Percentiles rank a stretch among this genome's conserved stretches.
Conservation (phyloP, 2,329 filamentous ascomycete genomes). For the Xylariomycetidae sp. region DNA sequence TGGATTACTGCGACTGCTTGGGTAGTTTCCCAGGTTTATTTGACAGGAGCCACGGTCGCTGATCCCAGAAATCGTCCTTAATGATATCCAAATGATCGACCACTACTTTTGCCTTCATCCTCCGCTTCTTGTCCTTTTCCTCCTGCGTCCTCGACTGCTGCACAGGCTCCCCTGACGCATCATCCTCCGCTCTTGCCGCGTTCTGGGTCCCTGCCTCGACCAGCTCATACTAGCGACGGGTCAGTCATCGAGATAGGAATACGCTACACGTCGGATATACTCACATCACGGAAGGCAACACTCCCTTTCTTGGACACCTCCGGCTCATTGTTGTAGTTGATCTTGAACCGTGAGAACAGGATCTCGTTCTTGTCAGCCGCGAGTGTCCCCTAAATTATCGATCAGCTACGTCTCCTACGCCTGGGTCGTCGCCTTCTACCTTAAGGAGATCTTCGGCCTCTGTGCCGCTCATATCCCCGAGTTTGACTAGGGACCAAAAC, state of each 20-base stretch:
- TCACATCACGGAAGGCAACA: constrained; percentile 76
- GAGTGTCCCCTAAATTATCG: constrained; percentile 63
- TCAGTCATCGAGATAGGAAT: not conserved
- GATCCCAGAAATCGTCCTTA: constrained; percentile 89
- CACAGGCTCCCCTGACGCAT: constrained; percentile 46
- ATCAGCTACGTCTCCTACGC: constrained; percentile 5
- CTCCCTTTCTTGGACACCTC: constrained; percentile 94
- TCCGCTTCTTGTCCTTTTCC: constrained; percentile 77
- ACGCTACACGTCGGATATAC: constrained; percentile 19
- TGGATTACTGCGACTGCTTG: constrained; percentile 44
- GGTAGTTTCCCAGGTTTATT: constrained; percentile 68
- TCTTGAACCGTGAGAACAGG: constrained; percentile 77
- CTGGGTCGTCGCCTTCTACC: constrained; percentile 36
- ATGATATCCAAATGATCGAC: constrained; percentile 91
- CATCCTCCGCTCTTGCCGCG: constrained; percentile 39
- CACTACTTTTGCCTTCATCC: constrained; percentile 74
- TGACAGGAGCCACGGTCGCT: constrained; percentile 76
- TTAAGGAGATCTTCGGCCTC: constrained; percentile 79
- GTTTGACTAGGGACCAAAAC: constrained; percentile 84
- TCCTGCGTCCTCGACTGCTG: constrained; percentile 71
- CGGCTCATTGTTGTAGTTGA: constrained; percentile 97
- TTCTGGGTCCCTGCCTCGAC: constrained; percentile 53
- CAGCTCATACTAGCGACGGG: constrained; percentile 61
- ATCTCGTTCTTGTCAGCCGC: constrained; percentile 94
- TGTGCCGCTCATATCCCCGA: constrained; percentile 68